phyloP scores from a whole-genome alignment of 495 filamentous ascomycete species.

The Aspergillus sclerotioniger region DNA sequence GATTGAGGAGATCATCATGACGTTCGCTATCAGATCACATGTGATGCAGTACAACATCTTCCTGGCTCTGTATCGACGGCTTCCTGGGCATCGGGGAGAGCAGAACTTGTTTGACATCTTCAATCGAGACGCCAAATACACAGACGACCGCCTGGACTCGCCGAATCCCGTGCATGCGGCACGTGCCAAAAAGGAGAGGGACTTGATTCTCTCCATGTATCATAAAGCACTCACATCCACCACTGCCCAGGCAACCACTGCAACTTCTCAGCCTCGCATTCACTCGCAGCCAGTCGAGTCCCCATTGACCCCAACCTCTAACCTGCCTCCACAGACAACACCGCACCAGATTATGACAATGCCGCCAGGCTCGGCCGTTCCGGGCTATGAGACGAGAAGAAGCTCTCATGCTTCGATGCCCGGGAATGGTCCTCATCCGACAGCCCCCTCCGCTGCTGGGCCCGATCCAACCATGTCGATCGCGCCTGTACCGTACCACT shows the following conservation, averaged over 20 bases:
- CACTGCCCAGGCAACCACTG: not conserved
- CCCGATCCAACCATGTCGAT: not conserved
- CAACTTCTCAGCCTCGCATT: not conserved
- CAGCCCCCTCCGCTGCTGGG: not conserved
- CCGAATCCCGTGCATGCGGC: not conserved
- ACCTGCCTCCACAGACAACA: not conserved
- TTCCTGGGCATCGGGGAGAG: conserved; percentile 18
- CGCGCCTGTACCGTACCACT: not conserved
- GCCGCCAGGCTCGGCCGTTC: not conserved
- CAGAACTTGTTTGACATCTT: conserved; percentile 22
- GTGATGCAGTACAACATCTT: conserved; percentile 60
- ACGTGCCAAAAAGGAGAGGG: conserved; percentile 10
- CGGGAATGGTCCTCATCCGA: not conserved
- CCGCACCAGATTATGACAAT: not conserved
- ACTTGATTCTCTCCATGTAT: conserved; percentile 5
- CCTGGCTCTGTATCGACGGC: conserved; percentile 44
- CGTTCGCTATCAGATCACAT: conserved; percentile 52
- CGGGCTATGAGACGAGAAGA: not conserved
- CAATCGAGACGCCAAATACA: conserved; percentile 8
- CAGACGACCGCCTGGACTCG: not conserved
- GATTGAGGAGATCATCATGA: conserved; percentile 54
- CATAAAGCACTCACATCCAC: not conserved
- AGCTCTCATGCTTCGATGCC: not conserved
- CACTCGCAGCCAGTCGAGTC: not conserved
- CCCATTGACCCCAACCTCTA: not conserved